Percentiles rank a stretch among this genome's conserved stretches.
These are phyloP conservation scores for Cystofilobasidium macerans DNA, from an alignment of 768 basidiomycete species.

Conservation along the genomic window DNA sequence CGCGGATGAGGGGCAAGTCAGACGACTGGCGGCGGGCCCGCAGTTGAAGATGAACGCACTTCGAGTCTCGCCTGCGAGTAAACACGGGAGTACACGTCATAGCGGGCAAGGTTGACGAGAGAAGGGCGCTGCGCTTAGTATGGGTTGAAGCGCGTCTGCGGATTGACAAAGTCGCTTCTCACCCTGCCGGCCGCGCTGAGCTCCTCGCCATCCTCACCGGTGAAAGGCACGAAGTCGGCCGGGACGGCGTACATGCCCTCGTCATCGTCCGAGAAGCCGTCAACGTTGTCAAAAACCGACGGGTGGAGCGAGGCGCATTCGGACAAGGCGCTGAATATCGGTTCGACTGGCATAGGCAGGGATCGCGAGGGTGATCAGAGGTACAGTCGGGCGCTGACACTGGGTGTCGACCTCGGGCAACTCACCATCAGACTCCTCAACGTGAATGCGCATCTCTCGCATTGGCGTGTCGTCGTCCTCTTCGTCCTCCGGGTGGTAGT, in stretches of 20 bases:
- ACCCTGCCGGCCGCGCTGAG: conserved; percentile 82
- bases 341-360: conserved; percentile 50
- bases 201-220: conserved; percentile 56
- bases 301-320: conserved; percentile 75
- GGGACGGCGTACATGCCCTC: conserved; percentile 25
- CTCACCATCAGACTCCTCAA: conserved; percentile 54
- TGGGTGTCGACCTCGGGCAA: conserved; percentile 27
- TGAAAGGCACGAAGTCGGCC: conserved; percentile 45
- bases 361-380: not conserved
- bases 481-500: conserved; percentile 32
- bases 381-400: not conserved
- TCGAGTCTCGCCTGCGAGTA: conserved; percentile 12
- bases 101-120: not conserved
- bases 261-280: conserved; percentile 30
- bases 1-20: not conserved
- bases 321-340: conserved; percentile 78
- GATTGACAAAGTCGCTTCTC: conserved; percentile 74
- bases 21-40: not conserved
- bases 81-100: not conserved
- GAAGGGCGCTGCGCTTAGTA: conserved; percentile 51
- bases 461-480: conserved; percentile 47
- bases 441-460: conserved; percentile 70
- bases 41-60: not conserved
- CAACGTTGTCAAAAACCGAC: conserved; percentile 19
- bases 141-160: conserved; percentile 60